phyloP scores from a whole-genome alignment of 345 rosid genomes.

The Eucalyptus polyanthemos region DNA sequence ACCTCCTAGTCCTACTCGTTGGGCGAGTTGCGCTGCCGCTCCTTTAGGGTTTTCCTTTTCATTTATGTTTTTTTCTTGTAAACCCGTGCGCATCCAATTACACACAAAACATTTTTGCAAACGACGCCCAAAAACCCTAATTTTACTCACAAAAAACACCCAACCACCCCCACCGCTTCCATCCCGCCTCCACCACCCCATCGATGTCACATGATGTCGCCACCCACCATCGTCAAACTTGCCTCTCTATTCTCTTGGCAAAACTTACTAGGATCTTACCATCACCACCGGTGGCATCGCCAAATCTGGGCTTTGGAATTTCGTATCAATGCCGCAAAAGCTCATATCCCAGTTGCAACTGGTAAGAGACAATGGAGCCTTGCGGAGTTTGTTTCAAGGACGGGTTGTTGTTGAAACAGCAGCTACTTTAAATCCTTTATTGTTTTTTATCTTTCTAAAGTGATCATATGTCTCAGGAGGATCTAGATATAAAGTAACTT shows the following conservation, averaged over 20 bases:
- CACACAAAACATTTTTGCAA: not conserved
- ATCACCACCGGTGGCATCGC: not conserved
- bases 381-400: not conserved
- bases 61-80: not conserved
- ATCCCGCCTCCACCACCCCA: not conserved
- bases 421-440: not conserved
- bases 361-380: not conserved
- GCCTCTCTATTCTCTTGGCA: not conserved
- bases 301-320: not conserved
- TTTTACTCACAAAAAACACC: not conserved
- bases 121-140: not conserved
- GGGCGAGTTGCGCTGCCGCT: not conserved
- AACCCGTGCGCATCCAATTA: not conserved
- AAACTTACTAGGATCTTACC: not conserved
- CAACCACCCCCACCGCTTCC: not conserved
- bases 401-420: not conserved
- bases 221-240: not conserved
- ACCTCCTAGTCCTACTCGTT: not conserved
- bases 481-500: not conserved
- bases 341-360: not conserved
- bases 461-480: accelerated
- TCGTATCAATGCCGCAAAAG: not conserved
- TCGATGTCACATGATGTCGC: not conserved
- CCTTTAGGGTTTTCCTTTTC: not conserved
- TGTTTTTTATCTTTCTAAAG: not conserved